phyloP scores from a whole-genome alignment of 2,329 filamentous ascomycete species.

The Leptographium radiaticola region DNA sequence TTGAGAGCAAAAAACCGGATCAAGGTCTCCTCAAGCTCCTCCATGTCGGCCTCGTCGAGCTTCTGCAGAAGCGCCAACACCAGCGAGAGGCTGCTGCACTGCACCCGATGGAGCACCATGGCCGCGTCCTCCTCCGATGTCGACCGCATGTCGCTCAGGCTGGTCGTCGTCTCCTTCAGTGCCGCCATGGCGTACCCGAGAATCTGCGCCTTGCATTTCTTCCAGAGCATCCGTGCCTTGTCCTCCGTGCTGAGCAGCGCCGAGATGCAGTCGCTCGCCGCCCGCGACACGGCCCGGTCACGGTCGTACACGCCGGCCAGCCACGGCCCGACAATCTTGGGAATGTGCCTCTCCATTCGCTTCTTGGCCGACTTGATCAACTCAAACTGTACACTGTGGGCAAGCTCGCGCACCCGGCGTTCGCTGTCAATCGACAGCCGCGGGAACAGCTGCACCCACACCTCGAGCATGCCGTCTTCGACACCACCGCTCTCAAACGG shows the following conservation, averaged over 20 bases:
- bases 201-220: slow-evolving; percentile 66
- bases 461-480: slow-evolving; percentile 73
- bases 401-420: slow-evolving; percentile 74
- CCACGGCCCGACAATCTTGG: slow-evolving; percentile 76
- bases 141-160: slow-evolving; percentile 78
- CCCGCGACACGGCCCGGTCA: slow-evolving; percentile 61
- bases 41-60: slow-evolving; percentile 36
- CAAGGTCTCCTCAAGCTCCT: slow-evolving; percentile 49
- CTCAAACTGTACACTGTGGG: slow-evolving; percentile 59
- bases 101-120: slow-evolving; percentile 71
- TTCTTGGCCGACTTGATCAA: slow-evolving; percentile 56
- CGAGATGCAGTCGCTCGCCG: slow-evolving; percentile 64
- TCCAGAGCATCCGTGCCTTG: slow-evolving; percentile 66
- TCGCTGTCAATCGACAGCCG: slow-evolving; percentile 82
- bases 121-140: slow-evolving; percentile 75
- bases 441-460: slow-evolving; percentile 76
- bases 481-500: slow-evolving; percentile 45
- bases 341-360: slow-evolving; percentile 68
- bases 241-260: slow-evolving; percentile 68
- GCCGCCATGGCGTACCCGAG: slow-evolving; percentile 72
- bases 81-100: slow-evolving; percentile 41
- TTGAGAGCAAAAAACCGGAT: slow-evolving; percentile 52
- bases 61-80: slow-evolving; percentile 39
- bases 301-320: slow-evolving; percentile 78
- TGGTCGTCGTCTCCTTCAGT: slow-evolving; percentile 65